Percentiles rank a stretch among this genome's conserved stretches.
phyloP scores from a whole-genome alignment of 2,329 filamentous ascomycete genomes.

The Teratosphaeria destructans region DNA sequence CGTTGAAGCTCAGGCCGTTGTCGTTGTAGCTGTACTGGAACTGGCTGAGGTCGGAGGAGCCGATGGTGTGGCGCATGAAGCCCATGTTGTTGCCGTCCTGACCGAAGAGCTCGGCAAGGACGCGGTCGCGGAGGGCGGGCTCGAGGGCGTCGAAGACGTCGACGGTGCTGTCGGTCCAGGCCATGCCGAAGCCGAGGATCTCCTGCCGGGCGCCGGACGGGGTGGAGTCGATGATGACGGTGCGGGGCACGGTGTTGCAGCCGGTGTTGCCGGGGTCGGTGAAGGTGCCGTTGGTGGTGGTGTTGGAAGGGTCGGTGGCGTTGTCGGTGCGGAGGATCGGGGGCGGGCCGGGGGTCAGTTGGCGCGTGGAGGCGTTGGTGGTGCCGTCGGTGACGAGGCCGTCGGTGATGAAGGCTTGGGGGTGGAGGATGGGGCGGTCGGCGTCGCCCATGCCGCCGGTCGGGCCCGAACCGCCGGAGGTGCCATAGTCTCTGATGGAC shows the following conservation, averaged over 20 bases:
- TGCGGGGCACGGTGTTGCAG: neutral
- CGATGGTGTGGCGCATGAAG: slow-evolving; percentile 33
- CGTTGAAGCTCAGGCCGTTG: slow-evolving; percentile 20
- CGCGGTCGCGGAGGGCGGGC: slow-evolving; percentile 17
- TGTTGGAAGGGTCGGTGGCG: neutral
- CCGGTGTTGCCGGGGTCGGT: neutral
- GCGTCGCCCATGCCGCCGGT: slow-evolving; percentile 13
- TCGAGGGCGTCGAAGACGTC: slow-evolving; percentile 26
- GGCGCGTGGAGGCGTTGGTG: slow-evolving; percentile 10
- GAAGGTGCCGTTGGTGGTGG: slow-evolving; percentile 1
- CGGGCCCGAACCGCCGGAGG: slow-evolving; percentile 12
- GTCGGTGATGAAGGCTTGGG: slow-evolving; percentile 16
- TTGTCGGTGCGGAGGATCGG: slow-evolving; percentile 8
- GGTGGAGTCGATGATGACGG: slow-evolving; percentile 9
- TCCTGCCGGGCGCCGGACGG: slow-evolving; percentile 12
- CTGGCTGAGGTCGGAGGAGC: slow-evolving; percentile 27
- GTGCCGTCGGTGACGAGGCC: slow-evolving; percentile 9
- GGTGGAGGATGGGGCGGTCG: slow-evolving; percentile 11
- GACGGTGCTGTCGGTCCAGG: slow-evolving; percentile 30
- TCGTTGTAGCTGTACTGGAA: slow-evolving; percentile 30
- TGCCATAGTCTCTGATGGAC: slow-evolving; percentile 2
- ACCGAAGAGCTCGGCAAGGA: slow-evolving; percentile 28
- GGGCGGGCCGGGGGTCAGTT: slow-evolving; percentile 10
- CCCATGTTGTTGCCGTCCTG: slow-evolving; percentile 26
- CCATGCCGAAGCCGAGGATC: slow-evolving; percentile 29